Percentiles rank a stretch among this genome's conserved stretches.
phyloP scores from a whole-genome alignment of 2,329 filamentous ascomycete genomes.

The Gliomastix tumulicola region DNA sequence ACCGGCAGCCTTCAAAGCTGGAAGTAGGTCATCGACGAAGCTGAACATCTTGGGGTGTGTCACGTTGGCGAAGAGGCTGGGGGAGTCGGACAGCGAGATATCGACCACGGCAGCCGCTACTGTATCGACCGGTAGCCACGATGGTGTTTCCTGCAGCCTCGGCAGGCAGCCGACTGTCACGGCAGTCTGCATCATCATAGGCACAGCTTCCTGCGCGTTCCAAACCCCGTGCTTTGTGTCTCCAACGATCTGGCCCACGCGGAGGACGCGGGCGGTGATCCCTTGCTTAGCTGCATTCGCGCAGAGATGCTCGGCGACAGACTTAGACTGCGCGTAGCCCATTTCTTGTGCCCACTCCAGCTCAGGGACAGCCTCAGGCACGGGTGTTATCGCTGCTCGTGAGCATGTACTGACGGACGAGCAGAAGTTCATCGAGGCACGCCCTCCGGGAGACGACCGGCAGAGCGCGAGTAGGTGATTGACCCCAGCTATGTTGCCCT shows the following conservation, averaged over 20 bases:
- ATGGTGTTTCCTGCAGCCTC: slow-evolving; percentile 31
- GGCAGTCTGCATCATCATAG: slow-evolving; percentile 42
- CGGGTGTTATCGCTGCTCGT: slow-evolving; percentile 21
- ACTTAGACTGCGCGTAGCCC: slow-evolving; percentile 34
- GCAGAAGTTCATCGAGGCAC: slow-evolving; percentile 39
- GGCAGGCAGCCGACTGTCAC: slow-evolving; percentile 39
- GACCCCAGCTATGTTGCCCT: slow-evolving; percentile 35
- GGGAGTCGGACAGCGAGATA: slow-evolving; percentile 11
- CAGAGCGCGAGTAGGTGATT: slow-evolving; percentile 32
- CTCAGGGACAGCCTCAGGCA: slow-evolving; percentile 25
- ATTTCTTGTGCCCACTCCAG: slow-evolving; percentile 33
- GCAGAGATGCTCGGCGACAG: slow-evolving; percentile 30
- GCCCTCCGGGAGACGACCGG: slow-evolving; percentile 13
- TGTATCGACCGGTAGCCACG: slow-evolving; percentile 34
- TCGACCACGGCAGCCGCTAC: slow-evolving; percentile 28
- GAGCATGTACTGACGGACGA: slow-evolving; percentile 38
- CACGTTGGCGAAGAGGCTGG: slow-evolving; percentile 33
- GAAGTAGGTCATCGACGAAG: slow-evolving; percentile 43
- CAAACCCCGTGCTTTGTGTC: slow-evolving; percentile 39
- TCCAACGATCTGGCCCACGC: slow-evolving; percentile 43
- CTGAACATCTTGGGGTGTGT: slow-evolving; percentile 38
- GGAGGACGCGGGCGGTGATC: slow-evolving; percentile 23
- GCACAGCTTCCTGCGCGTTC: slow-evolving; percentile 44
- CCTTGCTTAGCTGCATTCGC: slow-evolving; percentile 20
- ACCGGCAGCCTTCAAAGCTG: slow-evolving; percentile 33